Percentiles rank a stretch among this genome's conserved stretches.
Conservation (phyloP, 1,139 yeast genomes). For the Protomyces inouyei region DNA sequence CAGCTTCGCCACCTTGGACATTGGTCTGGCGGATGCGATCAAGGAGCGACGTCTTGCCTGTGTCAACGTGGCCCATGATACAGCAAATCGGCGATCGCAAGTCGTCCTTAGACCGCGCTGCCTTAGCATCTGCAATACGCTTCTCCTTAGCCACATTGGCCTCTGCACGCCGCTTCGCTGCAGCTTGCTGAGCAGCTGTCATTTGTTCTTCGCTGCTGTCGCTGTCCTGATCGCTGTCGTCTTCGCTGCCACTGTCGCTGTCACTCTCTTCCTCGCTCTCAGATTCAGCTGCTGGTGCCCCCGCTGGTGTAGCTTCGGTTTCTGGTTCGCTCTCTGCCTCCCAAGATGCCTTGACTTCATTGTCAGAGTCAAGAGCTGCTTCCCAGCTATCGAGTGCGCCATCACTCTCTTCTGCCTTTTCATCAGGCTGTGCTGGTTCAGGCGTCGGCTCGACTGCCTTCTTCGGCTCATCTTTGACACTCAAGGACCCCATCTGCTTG, state of each 20-base stretch:
- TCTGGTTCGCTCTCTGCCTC: constrained; percentile 36
- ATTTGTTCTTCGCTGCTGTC: constrained; percentile 31
- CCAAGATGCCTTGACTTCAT: constrained; percentile 40
- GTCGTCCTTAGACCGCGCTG: constrained; percentile 43
- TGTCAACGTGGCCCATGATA: constrained; percentile 98
- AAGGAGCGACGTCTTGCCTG: constrained; percentile 94
- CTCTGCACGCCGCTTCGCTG: constrained; percentile 30
- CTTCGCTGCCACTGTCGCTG: constrained; percentile 36
- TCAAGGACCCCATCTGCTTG: constrained; percentile 11
- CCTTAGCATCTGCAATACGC: constrained; percentile 42
- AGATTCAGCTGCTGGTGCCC: constrained; percentile 34
- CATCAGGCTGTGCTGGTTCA: constrained; percentile 3
- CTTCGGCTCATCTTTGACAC: constrained; percentile 15
- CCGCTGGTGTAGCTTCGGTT: constrained; percentile 33
- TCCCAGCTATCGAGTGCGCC: constrained; percentile 37
- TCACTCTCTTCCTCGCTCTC: constrained; percentile 29
- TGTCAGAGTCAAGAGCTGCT: constrained; percentile 41
- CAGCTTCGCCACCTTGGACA: constrained; percentile 99
- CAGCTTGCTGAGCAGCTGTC: constrained; percentile 34
- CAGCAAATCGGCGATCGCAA: constrained; percentile 98
- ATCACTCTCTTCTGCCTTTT: constrained; percentile 36
- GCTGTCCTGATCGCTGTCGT: constrained; percentile 27
- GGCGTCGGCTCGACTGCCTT: constrained; percentile 21
- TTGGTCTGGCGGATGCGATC: constrained; percentile 98
- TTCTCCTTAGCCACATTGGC: constrained; percentile 34